These are phyloP conservation scores for Hypoxylon rickii DNA, from an alignment of 495 filamentous ascomycete genomes.

Conservation along the genomic window DNA sequence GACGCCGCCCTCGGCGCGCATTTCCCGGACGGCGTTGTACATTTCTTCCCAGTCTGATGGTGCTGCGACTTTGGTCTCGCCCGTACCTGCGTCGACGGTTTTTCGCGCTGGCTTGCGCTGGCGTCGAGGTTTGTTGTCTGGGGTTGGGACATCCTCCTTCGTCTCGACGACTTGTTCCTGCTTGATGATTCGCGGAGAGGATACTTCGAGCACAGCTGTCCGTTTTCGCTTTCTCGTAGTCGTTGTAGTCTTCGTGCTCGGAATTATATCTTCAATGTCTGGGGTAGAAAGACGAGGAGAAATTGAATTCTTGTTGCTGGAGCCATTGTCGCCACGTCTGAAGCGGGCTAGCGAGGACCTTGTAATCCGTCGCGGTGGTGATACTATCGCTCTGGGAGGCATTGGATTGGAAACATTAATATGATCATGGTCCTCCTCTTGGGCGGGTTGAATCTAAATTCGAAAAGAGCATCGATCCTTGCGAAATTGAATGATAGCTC, in stretches of 20 bases:
- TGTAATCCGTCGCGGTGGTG: constrained; percentile 51
- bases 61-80: constrained; percentile 60
- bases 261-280: constrained; percentile 67
- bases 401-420: no score
- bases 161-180: constrained; percentile 22
- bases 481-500: no score
- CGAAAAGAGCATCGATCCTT: no score
- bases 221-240: constrained; percentile 60
- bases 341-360: constrained; percentile 52
- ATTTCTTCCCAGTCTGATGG: constrained; percentile 86
- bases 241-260: constrained; percentile 48
- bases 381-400: constrained; percentile 26
- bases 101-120: constrained; percentile 69
- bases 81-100: constrained; percentile 59
- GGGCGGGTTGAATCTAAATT: no score
- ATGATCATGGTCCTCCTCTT: no score
- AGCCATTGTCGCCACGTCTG: constrained; percentile 37
- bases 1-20: constrained; percentile 71
- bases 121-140: constrained; percentile 25
- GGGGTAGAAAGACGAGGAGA: constrained; percentile 12
- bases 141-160: constrained; percentile 12
- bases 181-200: constrained; percentile 24
- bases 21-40: constrained; percentile 75
- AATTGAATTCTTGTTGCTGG: constrained; percentile 35
- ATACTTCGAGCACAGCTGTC: constrained; percentile 34